Percentiles rank a stretch among this genome's conserved stretches.
phyloP scores from a whole-genome alignment of 495 filamentous ascomycete species.

The Aspergillus carlsbadensis region DNA sequence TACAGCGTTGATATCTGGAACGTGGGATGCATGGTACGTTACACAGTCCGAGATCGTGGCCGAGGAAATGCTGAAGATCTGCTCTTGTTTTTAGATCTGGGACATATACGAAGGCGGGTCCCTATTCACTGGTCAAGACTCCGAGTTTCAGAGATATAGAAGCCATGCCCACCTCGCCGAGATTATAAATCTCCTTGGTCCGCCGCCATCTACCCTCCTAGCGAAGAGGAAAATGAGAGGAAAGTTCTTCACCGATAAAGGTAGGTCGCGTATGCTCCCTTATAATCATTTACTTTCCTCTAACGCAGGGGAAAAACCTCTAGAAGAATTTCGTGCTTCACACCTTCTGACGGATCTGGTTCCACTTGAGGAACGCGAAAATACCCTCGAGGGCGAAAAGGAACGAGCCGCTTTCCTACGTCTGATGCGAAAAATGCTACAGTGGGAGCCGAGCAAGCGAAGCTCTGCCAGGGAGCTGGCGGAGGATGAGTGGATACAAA shows the following conservation, averaged over 20 bases:
- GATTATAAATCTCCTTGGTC: conserved; percentile 40
- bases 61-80: no score
- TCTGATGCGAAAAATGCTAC: conserved; percentile 39
- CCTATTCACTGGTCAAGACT: background rate
- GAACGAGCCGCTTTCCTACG: conserved; percentile 34
- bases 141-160: background rate
- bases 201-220: conserved; percentile 35
- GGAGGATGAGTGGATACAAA: conserved; percentile 28
- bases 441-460: conserved; percentile 26
- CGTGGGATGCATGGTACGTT: no score
- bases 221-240: conserved; percentile 17
- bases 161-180: conserved; percentile 34
- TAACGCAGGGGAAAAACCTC: background rate
- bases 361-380: conserved; percentile 34
- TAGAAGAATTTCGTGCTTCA: conserved; percentile 18
- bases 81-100: no score
- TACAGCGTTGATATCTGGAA: no score
- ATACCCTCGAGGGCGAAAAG: conserved; percentile 17
- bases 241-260: conserved; percentile 16
- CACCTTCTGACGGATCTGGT: conserved; percentile 15
- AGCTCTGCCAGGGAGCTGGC: conserved; percentile 24
- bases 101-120: background rate
- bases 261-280: background rate
- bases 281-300: no score
- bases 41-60: no score